Evolutionary conservation across 495 filamentous ascomycete genomes (phyloP).

Genomic region (Aspergillus sclerotioniger): DNA sequence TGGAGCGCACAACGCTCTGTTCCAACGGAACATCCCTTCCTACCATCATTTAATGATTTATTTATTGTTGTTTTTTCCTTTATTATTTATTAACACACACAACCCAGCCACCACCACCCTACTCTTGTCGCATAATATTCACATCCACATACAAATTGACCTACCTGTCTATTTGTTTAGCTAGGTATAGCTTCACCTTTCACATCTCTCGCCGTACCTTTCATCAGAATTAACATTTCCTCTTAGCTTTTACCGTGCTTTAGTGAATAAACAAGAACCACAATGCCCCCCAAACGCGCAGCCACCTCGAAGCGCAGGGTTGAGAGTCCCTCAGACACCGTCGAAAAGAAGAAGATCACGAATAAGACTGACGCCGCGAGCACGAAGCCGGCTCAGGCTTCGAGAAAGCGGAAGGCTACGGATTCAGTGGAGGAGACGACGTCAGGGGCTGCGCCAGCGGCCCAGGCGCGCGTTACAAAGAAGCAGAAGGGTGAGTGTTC

Average conservation of each 20-base stretch:
- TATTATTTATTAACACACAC: too few species aligned
- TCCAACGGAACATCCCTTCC: background rate
- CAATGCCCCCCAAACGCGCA: conserved; percentile 9
- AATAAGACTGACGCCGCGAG: background rate
- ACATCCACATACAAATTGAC: too few species aligned
- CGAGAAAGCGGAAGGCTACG: conserved; percentile 6
- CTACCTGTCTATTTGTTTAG: too few species aligned
- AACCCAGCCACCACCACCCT: too few species aligned
- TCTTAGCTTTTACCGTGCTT: background rate
- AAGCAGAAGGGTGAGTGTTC: conserved; percentile 6
- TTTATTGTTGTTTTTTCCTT: too few species aligned
- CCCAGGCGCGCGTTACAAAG: background rate
- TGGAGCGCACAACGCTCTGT: background rate
- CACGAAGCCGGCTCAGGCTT: background rate
- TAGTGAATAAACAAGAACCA: background rate
- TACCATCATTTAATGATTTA: too few species aligned
- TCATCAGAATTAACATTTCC: background rate
- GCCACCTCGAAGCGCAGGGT: background rate
- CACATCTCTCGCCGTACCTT: too few species aligned
- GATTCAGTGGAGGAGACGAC: background rate
- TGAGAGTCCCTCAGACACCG: background rate
- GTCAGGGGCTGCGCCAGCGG: background rate
- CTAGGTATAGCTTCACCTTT: too few species aligned
- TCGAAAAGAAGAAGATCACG: background rate
- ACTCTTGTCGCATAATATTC: too few species aligned